Conservation (phyloP, 352 stramenopile genomes). For the Sclerospora graminicola region DNA sequence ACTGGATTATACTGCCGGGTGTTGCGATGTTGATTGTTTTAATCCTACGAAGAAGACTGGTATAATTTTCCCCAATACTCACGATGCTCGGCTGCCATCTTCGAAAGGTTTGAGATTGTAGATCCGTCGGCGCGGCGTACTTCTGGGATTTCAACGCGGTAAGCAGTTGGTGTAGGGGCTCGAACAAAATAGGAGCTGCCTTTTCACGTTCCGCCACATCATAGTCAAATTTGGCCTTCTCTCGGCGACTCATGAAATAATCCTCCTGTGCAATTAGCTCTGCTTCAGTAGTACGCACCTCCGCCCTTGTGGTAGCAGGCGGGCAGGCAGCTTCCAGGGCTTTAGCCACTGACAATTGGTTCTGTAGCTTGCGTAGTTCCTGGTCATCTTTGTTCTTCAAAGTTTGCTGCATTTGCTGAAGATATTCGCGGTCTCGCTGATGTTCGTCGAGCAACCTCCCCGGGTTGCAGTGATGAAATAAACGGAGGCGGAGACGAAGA, state of each 20-base stretch:
- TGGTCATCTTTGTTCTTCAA: too few species aligned
- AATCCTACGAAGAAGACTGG: not conserved
- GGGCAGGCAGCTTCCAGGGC: too few species aligned
- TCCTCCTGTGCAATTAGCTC: too few species aligned
- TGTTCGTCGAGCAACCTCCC: too few species aligned
- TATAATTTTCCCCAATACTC: too few species aligned
- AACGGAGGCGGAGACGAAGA: not conserved
- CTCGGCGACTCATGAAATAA: too few species aligned
- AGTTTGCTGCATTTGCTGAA: too few species aligned
- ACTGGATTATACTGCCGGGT: too few species aligned
- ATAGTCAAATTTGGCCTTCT: constrained; percentile 2
- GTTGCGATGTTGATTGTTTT: not conserved
- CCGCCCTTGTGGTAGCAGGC: too few species aligned
- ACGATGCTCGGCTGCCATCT: constrained; percentile 1
- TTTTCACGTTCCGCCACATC: not conserved
- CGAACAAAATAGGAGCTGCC: constrained; percentile 2
- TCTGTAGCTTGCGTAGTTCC: not conserved
- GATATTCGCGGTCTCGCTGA: too few species aligned
- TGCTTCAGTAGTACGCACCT: not conserved
- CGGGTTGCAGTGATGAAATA: not conserved
- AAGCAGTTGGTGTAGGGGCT: not conserved
- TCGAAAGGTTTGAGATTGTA: too few species aligned
- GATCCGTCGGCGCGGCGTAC: too few species aligned
- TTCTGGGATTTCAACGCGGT: not conserved
- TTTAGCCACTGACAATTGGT: not conserved